phyloP scores from a whole-genome alignment of 1,284 basidiomycete genomes.

The Inonotus obliquus region DNA sequence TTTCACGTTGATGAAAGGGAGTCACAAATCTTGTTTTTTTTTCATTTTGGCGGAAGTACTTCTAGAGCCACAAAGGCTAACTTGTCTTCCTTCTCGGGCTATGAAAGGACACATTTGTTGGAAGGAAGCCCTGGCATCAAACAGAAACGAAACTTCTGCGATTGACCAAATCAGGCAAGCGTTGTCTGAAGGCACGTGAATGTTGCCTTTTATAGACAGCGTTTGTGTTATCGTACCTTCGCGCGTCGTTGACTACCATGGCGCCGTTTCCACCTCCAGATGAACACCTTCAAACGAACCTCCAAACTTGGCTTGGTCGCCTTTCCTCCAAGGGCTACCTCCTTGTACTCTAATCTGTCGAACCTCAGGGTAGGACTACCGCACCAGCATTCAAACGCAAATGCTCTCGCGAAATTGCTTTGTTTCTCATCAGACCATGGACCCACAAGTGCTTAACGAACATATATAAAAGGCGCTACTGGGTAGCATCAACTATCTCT shows the following conservation, averaged over 20 bases:
- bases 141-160: neutral
- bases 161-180: slow-evolving; percentile 2
- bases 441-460: slow-evolving; percentile 1
- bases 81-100: neutral
- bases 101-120: slow-evolving; percentile 13
- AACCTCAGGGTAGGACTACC: neutral
- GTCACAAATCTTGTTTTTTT: slow-evolving; percentile 4
- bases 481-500: neutral
- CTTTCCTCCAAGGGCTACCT: neutral
- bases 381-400: slow-evolving; percentile 1
- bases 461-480: slow-evolving; percentile 6
- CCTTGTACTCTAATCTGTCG: slow-evolving; percentile 16
- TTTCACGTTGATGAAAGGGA: slow-evolving; percentile 1
- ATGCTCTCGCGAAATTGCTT: neutral
- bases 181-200: slow-evolving; percentile 7
- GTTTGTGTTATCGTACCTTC: neutral
- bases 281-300: slow-evolving; percentile 10
- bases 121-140: neutral
- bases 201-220: neutral
- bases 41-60: neutral
- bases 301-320: neutral
- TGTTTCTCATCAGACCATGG: slow-evolving; percentile 9
- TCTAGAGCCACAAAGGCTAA: neutral
- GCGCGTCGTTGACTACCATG: slow-evolving; percentile 3
- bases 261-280: slow-evolving; percentile 3